Percentiles rank a stretch among this genome's conserved stretches.
Conservation (phyloP, 345 rosid species). For the Lenwebbia sp. region DNA sequence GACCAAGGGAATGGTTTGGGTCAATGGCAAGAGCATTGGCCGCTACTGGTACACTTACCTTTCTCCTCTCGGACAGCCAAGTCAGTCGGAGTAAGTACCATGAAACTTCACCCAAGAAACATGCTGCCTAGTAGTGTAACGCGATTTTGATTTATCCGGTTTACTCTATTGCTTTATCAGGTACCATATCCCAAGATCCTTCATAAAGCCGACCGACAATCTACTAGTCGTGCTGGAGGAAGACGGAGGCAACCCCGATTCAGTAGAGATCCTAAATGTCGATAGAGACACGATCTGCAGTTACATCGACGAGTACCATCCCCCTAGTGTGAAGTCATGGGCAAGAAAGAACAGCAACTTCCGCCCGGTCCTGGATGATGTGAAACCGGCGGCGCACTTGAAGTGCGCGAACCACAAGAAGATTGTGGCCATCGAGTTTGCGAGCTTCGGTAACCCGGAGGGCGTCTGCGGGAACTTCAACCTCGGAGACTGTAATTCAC, state of each 20-base stretch:
- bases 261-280: conserved; percentile 34
- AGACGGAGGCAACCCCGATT: conserved; percentile 45
- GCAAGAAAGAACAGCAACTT: conserved; percentile 22
- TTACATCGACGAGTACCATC: conserved; percentile 37
- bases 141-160: background rate
- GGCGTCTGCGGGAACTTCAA: conserved; percentile 56
- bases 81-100: conserved; percentile 49
- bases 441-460: conserved; percentile 67
- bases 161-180: conserved; percentile 6
- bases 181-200: conserved; percentile 84
- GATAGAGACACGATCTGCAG: conserved; percentile 80
- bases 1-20: conserved; percentile 83
- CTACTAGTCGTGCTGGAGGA: conserved; percentile 67
- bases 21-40: conserved; percentile 79
- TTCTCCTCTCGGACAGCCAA: conserved; percentile 53
- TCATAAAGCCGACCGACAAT: conserved; percentile 49
- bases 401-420: conserved; percentile 36
- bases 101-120: background rate
- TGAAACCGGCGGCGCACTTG: conserved; percentile 35
- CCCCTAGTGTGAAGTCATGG: conserved; percentile 52
- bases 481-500: conserved; percentile 51
- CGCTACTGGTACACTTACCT: conserved; percentile 70
- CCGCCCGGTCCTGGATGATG: conserved; percentile 20
- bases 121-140: background rate
- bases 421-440: conserved; percentile 56